Percentiles rank a stretch among this genome's conserved stretches.
Evolutionary conservation across 2,329 filamentous ascomycete species (phyloP).

Genomic region (Talaromyces sp.): DNA sequence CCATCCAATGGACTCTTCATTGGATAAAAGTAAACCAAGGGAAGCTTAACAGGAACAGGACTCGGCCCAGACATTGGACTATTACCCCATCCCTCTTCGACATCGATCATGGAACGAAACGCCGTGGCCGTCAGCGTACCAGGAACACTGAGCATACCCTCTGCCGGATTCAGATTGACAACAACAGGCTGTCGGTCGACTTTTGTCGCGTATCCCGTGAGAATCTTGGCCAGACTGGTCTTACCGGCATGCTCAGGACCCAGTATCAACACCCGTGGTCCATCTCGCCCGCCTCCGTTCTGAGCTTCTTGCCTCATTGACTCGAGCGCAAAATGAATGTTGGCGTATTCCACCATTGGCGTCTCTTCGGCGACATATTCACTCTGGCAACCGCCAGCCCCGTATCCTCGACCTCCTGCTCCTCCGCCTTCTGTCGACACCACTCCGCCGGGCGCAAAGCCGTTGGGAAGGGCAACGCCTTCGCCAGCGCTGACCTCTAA

Average conservation of each 20-base stretch:
- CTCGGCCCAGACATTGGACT: slow-evolving; percentile 89
- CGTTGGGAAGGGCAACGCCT: slow-evolving; percentile 36
- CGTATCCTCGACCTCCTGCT: slow-evolving; percentile 38
- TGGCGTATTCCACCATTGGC: slow-evolving; percentile 72
- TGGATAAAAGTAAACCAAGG: slow-evolving; percentile 86
- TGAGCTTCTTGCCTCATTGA: slow-evolving; percentile 61
- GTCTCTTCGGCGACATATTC: slow-evolving; percentile 74
- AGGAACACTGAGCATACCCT: slow-evolving; percentile 71
- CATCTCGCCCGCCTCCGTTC: slow-evolving; percentile 45
- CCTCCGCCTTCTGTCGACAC: slow-evolving; percentile 37
- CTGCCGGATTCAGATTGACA: slow-evolving; percentile 77
- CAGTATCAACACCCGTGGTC: slow-evolving; percentile 78
- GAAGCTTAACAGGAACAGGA: slow-evolving; percentile 82
- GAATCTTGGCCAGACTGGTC: slow-evolving; percentile 69
- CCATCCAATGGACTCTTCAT: slow-evolving; percentile 63
- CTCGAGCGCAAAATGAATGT: slow-evolving; percentile 83
- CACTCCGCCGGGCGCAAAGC: slow-evolving; percentile 21
- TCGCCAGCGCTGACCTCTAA: slow-evolving; percentile 67
- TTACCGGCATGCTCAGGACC: slow-evolving; percentile 78
- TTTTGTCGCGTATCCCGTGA: slow-evolving; percentile 75
- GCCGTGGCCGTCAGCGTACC: slow-evolving; percentile 82
- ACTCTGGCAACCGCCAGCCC: slow-evolving; percentile 58
- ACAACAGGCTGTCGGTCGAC: slow-evolving; percentile 70
- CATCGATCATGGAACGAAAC: slow-evolving; percentile 80
- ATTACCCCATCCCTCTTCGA: slow-evolving; percentile 83